Percentiles rank a stretch among this genome's conserved stretches.
These are phyloP conservation scores for Tubosaeta sp. DNA, from an alignment of 768 basidiomycete genomes.

Conservation along the genomic window DNA sequence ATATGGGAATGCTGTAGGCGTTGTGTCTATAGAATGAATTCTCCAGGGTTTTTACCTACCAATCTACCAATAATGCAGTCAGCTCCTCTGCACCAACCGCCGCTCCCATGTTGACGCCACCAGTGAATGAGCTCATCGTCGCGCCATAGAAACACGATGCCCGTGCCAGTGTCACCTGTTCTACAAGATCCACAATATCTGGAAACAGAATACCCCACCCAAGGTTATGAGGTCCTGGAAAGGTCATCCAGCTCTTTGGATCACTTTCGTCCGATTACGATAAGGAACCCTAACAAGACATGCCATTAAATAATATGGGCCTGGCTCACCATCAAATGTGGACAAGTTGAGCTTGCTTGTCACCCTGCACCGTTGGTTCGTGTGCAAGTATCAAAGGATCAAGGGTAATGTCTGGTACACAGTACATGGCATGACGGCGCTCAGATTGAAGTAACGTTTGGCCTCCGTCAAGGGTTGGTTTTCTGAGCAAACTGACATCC, in stretches of 20 bases:
- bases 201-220: slow-evolving; percentile 40
- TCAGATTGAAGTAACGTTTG: slow-evolving; percentile 23
- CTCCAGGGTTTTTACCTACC: slow-evolving; percentile 6
- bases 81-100: slow-evolving; percentile 31
- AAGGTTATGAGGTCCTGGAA: slow-evolving; percentile 34
- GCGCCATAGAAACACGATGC: slow-evolving; percentile 38
- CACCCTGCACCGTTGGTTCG: slow-evolving; percentile 13
- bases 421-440: slow-evolving; percentile 11
- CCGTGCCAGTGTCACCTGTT: slow-evolving; percentile 35
- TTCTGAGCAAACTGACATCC: slow-evolving; percentile 9
- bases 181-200: slow-evolving; percentile 38
- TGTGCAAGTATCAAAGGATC: slow-evolving; percentile 11
- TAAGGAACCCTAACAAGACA: slow-evolving; percentile 21
- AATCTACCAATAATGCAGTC: slow-evolving; percentile 34
- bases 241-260: slow-evolving; percentile 28
- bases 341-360: slow-evolving; percentile 11
- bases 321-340: too few species aligned
- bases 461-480: slow-evolving; percentile 27
- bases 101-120: slow-evolving; percentile 38
- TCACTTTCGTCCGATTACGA: slow-evolving; percentile 38
- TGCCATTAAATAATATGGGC: too few species aligned
- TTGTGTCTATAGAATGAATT: slow-evolving; percentile 1
- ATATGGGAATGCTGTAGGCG: slow-evolving; percentile 1
- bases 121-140: slow-evolving; percentile 36
- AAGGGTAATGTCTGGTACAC: slow-evolving; percentile 14